Conservation (phyloP, 129 eudicot genomes). For the Chrysanthemum makinoi region DNA sequence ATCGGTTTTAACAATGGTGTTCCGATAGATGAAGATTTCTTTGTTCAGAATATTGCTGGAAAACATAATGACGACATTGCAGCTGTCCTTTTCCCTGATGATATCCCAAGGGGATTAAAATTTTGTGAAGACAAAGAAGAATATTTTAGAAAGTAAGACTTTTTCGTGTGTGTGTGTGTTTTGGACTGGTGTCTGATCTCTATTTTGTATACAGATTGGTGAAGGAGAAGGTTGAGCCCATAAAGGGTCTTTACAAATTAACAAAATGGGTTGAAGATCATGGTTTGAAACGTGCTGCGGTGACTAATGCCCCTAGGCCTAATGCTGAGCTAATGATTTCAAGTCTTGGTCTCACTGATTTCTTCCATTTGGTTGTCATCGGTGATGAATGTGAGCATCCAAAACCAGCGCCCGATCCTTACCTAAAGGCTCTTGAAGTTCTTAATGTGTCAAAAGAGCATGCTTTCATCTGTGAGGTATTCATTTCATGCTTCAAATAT, state of each 20-base stretch:
- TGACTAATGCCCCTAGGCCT: constrained; percentile 86
- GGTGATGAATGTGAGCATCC: constrained; percentile 91
- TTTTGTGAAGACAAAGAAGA: constrained; percentile 81
- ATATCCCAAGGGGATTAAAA: constrained; percentile 62
- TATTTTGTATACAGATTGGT: constrained; percentile 54
- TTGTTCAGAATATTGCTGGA: constrained; percentile 70
- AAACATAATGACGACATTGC: constrained; percentile 90
- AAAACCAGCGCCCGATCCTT: constrained; percentile 92
- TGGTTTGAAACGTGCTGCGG: constrained; percentile 91
- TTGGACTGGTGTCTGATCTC: constrained; percentile 5
- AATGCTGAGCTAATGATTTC: constrained; percentile 83
- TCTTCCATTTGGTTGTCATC: constrained; percentile 65
- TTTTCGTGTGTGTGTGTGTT: not conserved
- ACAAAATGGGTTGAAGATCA: constrained; percentile 86
- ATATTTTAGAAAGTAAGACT: constrained; percentile 66
- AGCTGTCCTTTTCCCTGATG: constrained; percentile 72
- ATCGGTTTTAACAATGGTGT: constrained; percentile 88
- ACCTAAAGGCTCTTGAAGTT: constrained; percentile 73
- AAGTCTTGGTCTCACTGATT: constrained; percentile 88
- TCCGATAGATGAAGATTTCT: constrained; percentile 77
- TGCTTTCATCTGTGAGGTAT: constrained; percentile 81
- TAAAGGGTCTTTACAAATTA: constrained; percentile 71
- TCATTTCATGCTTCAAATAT: constrained; percentile 5
- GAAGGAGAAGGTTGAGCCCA: constrained; percentile 72
- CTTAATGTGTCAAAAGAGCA: constrained; percentile 91